Base-by-base conservation (phyloP, 495 filamentous ascomycete species). In the Penicillium riverlandense region DNA sequence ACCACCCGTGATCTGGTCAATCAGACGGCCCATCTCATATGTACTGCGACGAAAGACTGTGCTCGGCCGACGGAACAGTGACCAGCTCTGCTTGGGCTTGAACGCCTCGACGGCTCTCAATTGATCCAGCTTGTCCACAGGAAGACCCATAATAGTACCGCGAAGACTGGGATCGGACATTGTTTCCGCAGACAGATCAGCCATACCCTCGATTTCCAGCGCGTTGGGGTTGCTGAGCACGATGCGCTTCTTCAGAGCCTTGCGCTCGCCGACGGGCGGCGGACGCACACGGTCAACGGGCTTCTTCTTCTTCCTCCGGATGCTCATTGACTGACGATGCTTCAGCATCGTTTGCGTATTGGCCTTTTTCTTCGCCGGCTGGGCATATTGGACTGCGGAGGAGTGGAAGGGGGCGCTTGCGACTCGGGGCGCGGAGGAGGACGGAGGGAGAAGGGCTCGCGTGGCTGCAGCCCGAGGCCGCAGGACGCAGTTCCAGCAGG, bases 171-270 rank as follows among this genome's bases (percentile, higher is more conserved):
- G 49, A 43, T 80, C 66, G 16, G 74, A 56, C 59, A 84, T 69
- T 38, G 67, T 76, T 44, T 79, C 70, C 9, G 67, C 54, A 2
- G 68, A 73, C 35, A 95, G 53, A 13, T 85, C 72, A 49, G 66
- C 55, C 59, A 94, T 66, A 13, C 77, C 83, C 16, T 66, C 58
- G 27, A 96, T 79, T 51, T 80, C 78, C 14, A 95, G 70, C 31
- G 92, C 92, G 69, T 96, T 97, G 55, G 84, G 83, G 66, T 97
- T 98, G 66, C 84, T 92, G 34, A 98, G 77, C 29, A 91, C 81
- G 47, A 98, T 84, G 43, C 86, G 79, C 70, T 94, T 96, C 49
- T 88, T 80, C 52, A 87, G 66, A 15, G 86, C 83, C 64, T 88
- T 96, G 55, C 90, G 82, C 71, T 96, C 88, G 45, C 90, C 92